phyloP scores from a whole-genome alignment of 108 stramenopile species.

The Fistulifera pelliculosa region DNA sequence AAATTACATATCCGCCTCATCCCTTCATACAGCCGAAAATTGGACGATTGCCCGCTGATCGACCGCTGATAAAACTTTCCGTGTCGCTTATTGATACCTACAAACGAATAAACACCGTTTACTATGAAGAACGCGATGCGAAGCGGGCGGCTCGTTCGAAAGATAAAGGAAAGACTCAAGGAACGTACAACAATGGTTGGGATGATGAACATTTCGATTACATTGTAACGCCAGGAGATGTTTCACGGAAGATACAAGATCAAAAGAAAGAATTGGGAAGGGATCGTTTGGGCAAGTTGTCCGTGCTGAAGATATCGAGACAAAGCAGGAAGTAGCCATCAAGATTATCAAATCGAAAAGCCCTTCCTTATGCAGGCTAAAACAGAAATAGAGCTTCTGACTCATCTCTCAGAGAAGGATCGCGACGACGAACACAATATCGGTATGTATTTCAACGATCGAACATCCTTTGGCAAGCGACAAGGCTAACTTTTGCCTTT shows the following conservation, averaged over 20 bases:
- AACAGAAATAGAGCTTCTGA: slow-evolving; percentile 92
- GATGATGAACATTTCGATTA: slow-evolving; percentile 98
- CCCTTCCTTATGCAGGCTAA: slow-evolving; percentile 94
- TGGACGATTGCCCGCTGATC: slow-evolving; percentile 46
- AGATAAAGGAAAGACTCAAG: slow-evolving; percentile 29
- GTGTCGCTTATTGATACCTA: slow-evolving; percentile 89
- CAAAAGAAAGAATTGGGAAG: slow-evolving; percentile 93
- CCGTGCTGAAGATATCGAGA: slow-evolving; percentile 64
- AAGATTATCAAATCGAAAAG: slow-evolving; percentile 97
- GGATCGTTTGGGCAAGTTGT: slow-evolving; percentile 96
- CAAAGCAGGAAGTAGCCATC: slow-evolving; percentile 85
- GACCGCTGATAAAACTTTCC: slow-evolving; percentile 82
- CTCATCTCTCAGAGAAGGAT: slow-evolving; percentile 65
- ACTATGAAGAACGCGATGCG: slow-evolving; percentile 82
- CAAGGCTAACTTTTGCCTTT: background rate
- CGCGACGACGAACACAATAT: slow-evolving; percentile 76
- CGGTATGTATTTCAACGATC: slow-evolving; percentile 29
- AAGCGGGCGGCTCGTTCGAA: slow-evolving; percentile 48
- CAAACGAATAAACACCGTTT: slow-evolving; percentile 89
- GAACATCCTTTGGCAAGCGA: background rate
- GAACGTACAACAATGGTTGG: slow-evolving; percentile 82
- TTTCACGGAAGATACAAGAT: slow-evolving; percentile 81
- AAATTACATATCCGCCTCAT: slow-evolving; percentile 5
- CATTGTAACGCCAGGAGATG: slow-evolving; percentile 76
- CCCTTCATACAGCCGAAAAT: slow-evolving; percentile 23